phyloP scores from a whole-genome alignment of 192 early-diverging fungal genomes.

The Coemansia furcata region DNA sequence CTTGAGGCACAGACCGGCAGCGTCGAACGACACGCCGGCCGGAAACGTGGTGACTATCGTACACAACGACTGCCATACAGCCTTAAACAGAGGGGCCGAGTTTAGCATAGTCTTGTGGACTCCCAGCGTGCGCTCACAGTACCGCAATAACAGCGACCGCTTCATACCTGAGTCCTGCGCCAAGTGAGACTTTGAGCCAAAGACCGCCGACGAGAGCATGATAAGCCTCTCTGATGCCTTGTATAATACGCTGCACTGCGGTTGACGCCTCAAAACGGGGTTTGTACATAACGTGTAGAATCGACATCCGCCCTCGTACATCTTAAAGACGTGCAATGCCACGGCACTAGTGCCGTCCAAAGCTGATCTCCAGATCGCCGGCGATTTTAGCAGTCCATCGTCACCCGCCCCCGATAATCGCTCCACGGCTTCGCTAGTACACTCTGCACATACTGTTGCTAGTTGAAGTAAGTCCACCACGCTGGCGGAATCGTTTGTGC shows the following conservation, averaged over 20 bases:
- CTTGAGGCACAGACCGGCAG: conserved; percentile 8
- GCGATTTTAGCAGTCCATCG: conserved; percentile 19
- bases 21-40: conserved; percentile 16
- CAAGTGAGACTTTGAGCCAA: conserved; percentile 21
- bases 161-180: conserved; percentile 20
- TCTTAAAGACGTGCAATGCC: conserved; percentile 19
- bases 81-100: conserved; percentile 33
- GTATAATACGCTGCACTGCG: neutral
- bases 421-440: conserved; percentile 6
- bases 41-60: conserved; percentile 13
- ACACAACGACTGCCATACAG: conserved; percentile 28
- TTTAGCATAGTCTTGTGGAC: conserved; percentile 21
- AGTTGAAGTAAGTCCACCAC: neutral
- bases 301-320: conserved; percentile 19
- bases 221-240: conserved; percentile 13
- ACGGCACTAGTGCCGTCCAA: conserved; percentile 26
- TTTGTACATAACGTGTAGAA: conserved; percentile 12
- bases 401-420: conserved; percentile 12
- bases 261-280: neutral
- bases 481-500: neutral
- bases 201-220: conserved; percentile 18
- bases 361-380: conserved; percentile 31
- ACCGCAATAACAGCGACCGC: conserved; percentile 25
- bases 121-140: conserved; percentile 8
- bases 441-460: neutral